phyloP scores from a whole-genome alignment of 805 yeast genomes.

The Wickerhamomyces tratensis region DNA sequence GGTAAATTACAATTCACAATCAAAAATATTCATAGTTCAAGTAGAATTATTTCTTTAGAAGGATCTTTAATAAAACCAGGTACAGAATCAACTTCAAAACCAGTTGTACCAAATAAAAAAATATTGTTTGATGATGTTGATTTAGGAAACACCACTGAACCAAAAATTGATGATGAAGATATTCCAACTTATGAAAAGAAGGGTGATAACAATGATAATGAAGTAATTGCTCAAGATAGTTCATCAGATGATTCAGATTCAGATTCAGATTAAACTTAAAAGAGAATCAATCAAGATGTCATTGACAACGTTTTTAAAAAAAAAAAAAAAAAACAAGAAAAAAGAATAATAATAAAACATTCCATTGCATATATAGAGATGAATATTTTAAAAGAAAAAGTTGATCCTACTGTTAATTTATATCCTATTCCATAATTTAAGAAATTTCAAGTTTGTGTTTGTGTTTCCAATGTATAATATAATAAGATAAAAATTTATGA shows the following conservation, averaged over 20 bases:
- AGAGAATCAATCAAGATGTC: too few relatives aligned
- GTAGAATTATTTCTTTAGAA: conserved; percentile 76
- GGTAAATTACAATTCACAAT: conserved; percentile 76
- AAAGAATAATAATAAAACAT: too few relatives aligned
- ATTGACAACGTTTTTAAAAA: too few relatives aligned
- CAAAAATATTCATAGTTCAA: conserved; percentile 62
- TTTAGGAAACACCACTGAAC: conserved; percentile 8
- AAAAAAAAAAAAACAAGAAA: too few relatives aligned
- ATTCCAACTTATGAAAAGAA: conserved; percentile 10
- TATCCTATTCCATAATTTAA: too few relatives aligned
- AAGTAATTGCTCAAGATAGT: conserved; percentile 17
- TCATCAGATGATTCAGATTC: conserved; percentile 19
- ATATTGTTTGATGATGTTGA: conserved; percentile 40
- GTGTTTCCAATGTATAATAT: too few relatives aligned
- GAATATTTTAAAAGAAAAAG: too few relatives aligned
- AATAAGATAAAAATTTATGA: too few relatives aligned
- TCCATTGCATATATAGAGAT: too few relatives aligned
- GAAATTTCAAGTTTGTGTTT: too few relatives aligned
- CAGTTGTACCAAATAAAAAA: conserved; percentile 38
- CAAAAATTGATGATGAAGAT: conserved; percentile 1
- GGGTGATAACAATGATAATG: conserved; percentile 9
- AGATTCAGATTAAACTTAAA: conserved; percentile 10
- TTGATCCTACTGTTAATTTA: too few relatives aligned
- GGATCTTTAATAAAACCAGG: conserved; percentile 54
- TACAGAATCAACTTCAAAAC: conserved; percentile 41